Evolutionary conservation across 140 eudicot species (phyloP).

Genomic region (Cichorium intybus): DNA sequence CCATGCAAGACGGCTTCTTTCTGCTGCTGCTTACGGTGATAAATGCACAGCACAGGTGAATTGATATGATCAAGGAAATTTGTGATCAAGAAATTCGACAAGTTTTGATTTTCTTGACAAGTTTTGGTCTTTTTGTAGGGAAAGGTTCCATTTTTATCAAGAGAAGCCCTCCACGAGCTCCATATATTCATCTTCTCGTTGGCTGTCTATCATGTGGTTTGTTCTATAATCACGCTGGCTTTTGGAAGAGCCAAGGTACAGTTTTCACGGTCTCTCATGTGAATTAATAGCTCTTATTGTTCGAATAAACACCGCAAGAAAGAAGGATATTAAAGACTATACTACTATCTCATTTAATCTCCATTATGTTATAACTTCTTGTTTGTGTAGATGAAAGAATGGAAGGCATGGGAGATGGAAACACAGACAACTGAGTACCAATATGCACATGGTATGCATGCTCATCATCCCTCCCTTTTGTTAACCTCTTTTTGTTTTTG

Average conservation of each 20-base stretch:
- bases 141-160: constrained; percentile 47
- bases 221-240: constrained; percentile 37
- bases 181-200: constrained; percentile 54
- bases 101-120: constrained; percentile 13
- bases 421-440: constrained; percentile 52
- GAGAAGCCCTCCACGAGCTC: constrained; percentile 49
- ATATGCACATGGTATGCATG: constrained; percentile 36
- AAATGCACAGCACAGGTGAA: constrained; percentile 49
- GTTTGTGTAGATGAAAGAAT: constrained; percentile 41
- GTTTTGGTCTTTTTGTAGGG: constrained; percentile 38
- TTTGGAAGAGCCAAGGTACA: constrained; percentile 57
- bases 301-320: too few relatives aligned
- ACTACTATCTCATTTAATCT: too few relatives aligned
- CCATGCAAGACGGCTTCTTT: constrained; percentile 21
- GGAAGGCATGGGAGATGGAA: constrained; percentile 64
- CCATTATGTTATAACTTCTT: neutral
- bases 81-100: neutral
- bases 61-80: neutral
- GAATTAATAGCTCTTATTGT: neutral
- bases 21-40: constrained; percentile 32
- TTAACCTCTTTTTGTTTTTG: neutral
- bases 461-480: neutral
- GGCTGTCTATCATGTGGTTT: constrained; percentile 51
- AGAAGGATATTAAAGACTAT: too few relatives aligned
- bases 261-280: neutral